phyloP scores from a whole-genome alignment of 2,329 filamentous ascomycete species.

The Cladosporium sp. region DNA sequence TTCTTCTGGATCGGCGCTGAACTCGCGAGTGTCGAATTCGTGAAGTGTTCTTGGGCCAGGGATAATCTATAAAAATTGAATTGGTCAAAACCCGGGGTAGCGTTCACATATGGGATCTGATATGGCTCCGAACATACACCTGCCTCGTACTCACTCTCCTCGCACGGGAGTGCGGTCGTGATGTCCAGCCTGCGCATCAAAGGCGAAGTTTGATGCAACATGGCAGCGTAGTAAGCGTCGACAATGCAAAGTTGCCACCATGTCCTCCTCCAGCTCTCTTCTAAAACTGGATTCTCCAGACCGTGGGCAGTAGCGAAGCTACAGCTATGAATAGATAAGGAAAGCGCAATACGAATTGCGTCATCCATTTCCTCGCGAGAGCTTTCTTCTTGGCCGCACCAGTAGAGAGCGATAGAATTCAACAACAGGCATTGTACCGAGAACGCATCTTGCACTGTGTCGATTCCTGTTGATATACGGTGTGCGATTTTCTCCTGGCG shows the following conservation, averaged over 20 bases:
- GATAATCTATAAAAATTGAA: neutral
- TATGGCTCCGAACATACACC: neutral
- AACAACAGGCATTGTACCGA: neutral
- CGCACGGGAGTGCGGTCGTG: conserved; percentile 15
- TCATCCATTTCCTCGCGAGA: neutral
- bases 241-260: conserved; percentile 19
- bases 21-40: neutral
- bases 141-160: conserved; percentile 9
- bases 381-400: neutral
- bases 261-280: conserved; percentile 17
- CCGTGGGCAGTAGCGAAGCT: neutral
- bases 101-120: neutral
- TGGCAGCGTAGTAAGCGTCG: conserved; percentile 15
- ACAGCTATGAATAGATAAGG: neutral
- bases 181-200: conserved; percentile 7
- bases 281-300: neutral
- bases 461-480: neutral
- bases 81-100: neutral
- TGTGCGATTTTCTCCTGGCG: neutral
- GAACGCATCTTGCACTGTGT: neutral
- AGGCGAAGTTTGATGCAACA: neutral
- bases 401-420: neutral
- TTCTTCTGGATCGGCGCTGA: neutral
- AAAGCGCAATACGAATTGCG: neutral
- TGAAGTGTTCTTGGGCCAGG: neutral